These are phyloP conservation scores for Trametes polyzona DNA, from an alignment of 1,284 basidiomycete species.

Conservation along the genomic window DNA sequence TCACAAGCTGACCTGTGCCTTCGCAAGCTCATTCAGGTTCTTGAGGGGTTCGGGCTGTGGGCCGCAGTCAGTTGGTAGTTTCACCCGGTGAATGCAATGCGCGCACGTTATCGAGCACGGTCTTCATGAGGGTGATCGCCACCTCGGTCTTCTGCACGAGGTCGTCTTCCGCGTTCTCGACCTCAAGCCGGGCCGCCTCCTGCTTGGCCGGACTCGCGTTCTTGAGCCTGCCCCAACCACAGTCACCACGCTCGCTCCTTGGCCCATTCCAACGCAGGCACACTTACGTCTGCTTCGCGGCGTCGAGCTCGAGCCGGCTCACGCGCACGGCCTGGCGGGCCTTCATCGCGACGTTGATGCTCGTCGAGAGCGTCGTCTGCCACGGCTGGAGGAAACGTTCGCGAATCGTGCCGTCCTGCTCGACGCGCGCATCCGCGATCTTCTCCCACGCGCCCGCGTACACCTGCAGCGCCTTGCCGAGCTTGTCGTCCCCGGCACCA, in stretches of 20 bases:
- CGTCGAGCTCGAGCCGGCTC: slow-evolving; percentile 70
- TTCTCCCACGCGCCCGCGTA: slow-evolving; percentile 89
- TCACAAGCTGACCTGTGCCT: slow-evolving; percentile 65
- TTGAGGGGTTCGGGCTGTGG: slow-evolving; percentile 91
- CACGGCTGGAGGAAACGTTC: slow-evolving; percentile 87
- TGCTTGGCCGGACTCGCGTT: slow-evolving; percentile 73
- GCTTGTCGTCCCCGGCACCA: slow-evolving; percentile 60
- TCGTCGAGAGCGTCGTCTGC: slow-evolving; percentile 84
- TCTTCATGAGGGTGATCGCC: slow-evolving; percentile 98
- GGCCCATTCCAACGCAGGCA: background rate
- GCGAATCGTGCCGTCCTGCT: slow-evolving; percentile 81
- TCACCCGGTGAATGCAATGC: background rate
- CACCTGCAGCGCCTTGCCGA: slow-evolving; percentile 76
- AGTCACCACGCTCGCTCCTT: background rate
- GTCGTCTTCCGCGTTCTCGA: slow-evolving; percentile 95
- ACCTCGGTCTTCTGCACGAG: slow-evolving; percentile 98
- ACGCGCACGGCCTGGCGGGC: slow-evolving; percentile 86
- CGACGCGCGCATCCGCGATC: slow-evolving; percentile 82
- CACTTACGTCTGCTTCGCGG: slow-evolving; percentile 60
- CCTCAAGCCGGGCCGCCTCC: slow-evolving; percentile 87
- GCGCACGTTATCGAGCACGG: slow-evolving; percentile 92
- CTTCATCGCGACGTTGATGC: slow-evolving; percentile 87
- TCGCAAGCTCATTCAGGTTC: slow-evolving; percentile 90
- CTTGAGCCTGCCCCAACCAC: slow-evolving; percentile 63
- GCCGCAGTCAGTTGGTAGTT: background rate